Evolutionary conservation across 371 early-diverging fungal species (phyloP).

Genomic region (Circinella umbellata): DNA sequence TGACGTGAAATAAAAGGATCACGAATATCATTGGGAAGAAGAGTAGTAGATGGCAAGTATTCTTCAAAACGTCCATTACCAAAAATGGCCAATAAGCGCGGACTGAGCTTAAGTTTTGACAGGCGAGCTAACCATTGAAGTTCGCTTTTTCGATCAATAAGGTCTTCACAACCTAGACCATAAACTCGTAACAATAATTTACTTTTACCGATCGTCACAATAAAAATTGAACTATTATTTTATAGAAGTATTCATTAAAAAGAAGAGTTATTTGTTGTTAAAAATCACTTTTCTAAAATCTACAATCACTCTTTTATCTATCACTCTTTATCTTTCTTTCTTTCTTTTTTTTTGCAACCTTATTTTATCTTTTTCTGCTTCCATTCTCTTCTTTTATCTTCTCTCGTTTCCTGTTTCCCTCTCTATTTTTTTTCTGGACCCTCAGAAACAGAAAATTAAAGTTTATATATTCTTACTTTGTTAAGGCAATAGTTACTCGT

Average conservation of each 20-base stretch:
- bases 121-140: constrained; percentile 78
- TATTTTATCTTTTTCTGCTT: no score
- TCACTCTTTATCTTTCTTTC: not conserved
- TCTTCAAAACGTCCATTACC: constrained; percentile 90
- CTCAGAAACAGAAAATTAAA: not conserved
- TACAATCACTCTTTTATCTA: no score
- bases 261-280: no score
- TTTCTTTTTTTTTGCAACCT: no score
- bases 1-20: constrained; percentile 65
- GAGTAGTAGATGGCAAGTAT: constrained; percentile 77
- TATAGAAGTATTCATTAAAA: not conserved
- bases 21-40: constrained; percentile 73
- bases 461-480: constrained; percentile 57
- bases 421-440: no score
- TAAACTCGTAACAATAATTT: constrained; percentile 78
- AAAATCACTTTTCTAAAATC: no score
- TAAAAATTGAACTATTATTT: constrained; percentile 65
- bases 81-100: constrained; percentile 83
- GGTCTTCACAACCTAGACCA: constrained; percentile 78
- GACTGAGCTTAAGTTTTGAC: constrained; percentile 75
- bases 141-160: constrained; percentile 80
- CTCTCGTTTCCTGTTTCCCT: no score
- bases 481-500: constrained; percentile 86
- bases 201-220: constrained; percentile 56
- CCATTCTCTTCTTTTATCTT: no score